These are phyloP conservation scores for Xylaria sp. DNA, from an alignment of 2,329 filamentous ascomycete genomes.

Conservation along the genomic window DNA sequence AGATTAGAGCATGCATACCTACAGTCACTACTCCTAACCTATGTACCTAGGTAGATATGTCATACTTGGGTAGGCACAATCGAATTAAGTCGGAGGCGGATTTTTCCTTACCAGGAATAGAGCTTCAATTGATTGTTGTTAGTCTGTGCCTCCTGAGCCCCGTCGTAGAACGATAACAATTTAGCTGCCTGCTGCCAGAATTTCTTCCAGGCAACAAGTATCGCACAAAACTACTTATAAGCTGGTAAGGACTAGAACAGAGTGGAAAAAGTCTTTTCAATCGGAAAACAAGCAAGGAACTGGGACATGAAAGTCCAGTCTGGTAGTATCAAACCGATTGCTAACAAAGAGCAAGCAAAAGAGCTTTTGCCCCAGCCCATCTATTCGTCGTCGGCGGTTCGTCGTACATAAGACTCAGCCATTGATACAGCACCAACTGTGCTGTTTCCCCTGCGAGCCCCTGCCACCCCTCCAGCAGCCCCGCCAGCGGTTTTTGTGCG, in stretches of 20 bases:
- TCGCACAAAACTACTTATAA: background rate
- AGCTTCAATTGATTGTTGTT: background rate
- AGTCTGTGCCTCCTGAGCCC: background rate
- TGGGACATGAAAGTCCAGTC: background rate
- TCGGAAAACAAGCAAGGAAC: background rate
- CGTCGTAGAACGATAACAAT: conserved; percentile 14
- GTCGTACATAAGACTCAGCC: background rate
- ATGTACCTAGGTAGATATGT: background rate
- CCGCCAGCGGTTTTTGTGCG: conserved; percentile 47
- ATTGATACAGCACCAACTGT: conserved; percentile 17
- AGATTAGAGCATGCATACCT: background rate
- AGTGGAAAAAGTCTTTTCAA: conserved; percentile 7
- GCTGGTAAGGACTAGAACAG: background rate
- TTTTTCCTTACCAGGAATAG: conserved; percentile 1
- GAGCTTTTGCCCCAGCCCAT: background rate
- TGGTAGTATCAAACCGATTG: conserved; percentile 19
- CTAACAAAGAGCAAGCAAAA: conserved; percentile 25
- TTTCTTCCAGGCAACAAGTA: conserved; percentile 26
- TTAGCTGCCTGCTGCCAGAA: conserved; percentile 25
- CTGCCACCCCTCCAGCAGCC: conserved; percentile 30
- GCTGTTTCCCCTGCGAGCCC: background rate
- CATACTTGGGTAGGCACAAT: conserved; percentile 11
- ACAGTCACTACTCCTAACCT: no score
- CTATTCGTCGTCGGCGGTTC: background rate
- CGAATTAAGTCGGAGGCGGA: conserved; percentile 4